Evolutionary conservation across 106 monocot genomes (phyloP).

Genomic region (Allium sativum): DNA sequence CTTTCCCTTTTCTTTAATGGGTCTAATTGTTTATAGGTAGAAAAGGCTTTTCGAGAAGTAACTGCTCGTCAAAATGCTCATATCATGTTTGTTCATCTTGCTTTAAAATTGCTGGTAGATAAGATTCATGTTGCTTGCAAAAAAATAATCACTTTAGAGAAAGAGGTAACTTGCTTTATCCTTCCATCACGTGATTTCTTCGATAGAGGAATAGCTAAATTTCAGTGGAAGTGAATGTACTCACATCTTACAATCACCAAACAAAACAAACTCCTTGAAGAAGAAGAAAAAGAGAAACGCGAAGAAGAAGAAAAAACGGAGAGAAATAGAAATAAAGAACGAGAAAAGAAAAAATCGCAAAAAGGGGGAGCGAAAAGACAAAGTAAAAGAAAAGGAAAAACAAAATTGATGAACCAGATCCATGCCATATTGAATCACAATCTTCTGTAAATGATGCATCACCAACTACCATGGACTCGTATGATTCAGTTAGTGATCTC

Average conservation of each 20-base stretch:
- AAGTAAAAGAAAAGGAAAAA: constrained; percentile 54
- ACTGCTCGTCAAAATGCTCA: constrained; percentile 96
- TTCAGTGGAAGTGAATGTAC: background rate
- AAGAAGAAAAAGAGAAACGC: constrained; percentile 93
- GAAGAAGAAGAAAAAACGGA: constrained; percentile 90
- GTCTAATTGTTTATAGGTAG: constrained; percentile 46
- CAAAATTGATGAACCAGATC: constrained; percentile 27
- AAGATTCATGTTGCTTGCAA: constrained; percentile 92
- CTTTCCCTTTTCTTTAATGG: background rate
- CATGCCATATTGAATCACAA: constrained; percentile 3
- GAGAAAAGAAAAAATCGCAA: constrained; percentile 81
- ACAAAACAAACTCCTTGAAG: constrained; percentile 90
- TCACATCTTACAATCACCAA: background rate
- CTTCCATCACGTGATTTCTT: constrained; percentile 71
- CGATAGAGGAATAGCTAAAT: constrained; percentile 71
- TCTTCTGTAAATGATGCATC: constrained; percentile 22
- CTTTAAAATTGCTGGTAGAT: constrained; percentile 80
- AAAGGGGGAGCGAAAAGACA: constrained; percentile 81
- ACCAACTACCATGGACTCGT: constrained; percentile 20
- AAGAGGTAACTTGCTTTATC: constrained; percentile 74
- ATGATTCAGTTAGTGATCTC: constrained; percentile 31
- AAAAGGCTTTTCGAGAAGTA: constrained; percentile 98
- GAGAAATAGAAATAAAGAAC: constrained; percentile 73
- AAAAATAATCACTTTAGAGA: constrained; percentile 86
- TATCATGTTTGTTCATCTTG: constrained; percentile 73